Conservation (phyloP, 2,329 filamentous ascomycete species). For the Trichoderma sp. region DNA sequence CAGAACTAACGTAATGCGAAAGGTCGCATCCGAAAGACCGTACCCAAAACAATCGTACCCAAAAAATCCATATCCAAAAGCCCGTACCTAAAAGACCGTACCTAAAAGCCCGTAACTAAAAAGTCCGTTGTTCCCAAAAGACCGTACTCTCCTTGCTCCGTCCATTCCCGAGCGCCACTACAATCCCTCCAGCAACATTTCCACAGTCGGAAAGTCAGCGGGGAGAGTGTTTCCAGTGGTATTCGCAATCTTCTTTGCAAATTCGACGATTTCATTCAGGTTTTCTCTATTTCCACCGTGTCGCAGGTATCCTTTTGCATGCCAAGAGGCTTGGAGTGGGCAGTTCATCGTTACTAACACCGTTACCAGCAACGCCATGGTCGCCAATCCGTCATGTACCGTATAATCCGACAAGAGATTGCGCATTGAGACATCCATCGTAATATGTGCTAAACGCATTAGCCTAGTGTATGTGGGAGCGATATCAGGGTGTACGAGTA, state of each 20-base stretch:
- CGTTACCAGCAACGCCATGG: conserved; percentile 3
- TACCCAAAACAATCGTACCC: too few relatives aligned
- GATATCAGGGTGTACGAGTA: neutral
- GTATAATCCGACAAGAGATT: neutral
- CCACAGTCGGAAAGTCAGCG: neutral
- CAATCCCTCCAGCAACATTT: neutral
- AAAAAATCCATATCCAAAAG: too few relatives aligned
- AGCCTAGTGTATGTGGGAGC: neutral
- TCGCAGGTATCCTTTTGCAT: neutral
- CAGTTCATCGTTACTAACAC: conserved; percentile 1
- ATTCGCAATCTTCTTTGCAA: neutral
- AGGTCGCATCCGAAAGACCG: neutral
- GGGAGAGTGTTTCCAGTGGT: neutral
- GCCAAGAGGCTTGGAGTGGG: neutral
- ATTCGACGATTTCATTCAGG: neutral
- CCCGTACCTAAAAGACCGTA: neutral
- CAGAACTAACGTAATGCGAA: neutral
- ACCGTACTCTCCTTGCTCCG: neutral
- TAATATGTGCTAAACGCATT: neutral
- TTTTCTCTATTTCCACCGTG: neutral
- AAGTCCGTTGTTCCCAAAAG: neutral
- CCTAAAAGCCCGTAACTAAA: neutral
- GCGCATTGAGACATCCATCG: conserved; percentile 8
- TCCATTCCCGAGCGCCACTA: too few relatives aligned
- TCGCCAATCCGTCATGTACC: neutral